Base-by-base conservation (phyloP, 2,329 filamentous ascomycete genomes). In the Didymella sp. region DNA sequence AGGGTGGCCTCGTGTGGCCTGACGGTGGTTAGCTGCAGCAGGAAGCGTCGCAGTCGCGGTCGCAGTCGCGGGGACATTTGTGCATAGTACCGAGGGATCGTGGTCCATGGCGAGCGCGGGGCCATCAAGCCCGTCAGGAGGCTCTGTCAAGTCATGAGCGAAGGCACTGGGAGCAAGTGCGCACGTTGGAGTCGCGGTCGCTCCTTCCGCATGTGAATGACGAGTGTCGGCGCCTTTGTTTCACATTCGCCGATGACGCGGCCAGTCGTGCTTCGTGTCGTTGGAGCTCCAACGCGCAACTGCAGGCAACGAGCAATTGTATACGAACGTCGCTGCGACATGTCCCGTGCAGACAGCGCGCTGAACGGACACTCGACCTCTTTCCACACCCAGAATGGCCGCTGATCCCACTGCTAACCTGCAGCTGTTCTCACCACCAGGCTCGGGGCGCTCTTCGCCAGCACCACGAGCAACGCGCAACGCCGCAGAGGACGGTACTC, bases 371-470 rank as follows among this genome's bases (percentile, higher is more conserved):
- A 60, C 45, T 28, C 45, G 31, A 60, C 43, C 37, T 55, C 50
- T 59, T 60, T 61, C 58, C 50, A 60, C 55, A 64, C 61, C 57
- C 72, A 75, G 62, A 64, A 77, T 77, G 75, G 73, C 74, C 57
- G 72, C 70, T 74, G 75, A 77, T 69, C 57, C 69, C 9, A 49
- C 72, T 66, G 66, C 70, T 60, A 74, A 71, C 52, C 60, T 73
- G 64, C 73, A 73, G 64, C 50, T 73, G 51, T 71, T 73, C 62
- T 95, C 92, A 61, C 92, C 92, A 70, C 87, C 91, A 74, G 93
- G 89, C 83, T 95, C 92, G 75, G 91, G 91, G 62, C 89, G 90
- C 72, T 86, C 87, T 63, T 91, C 90, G 73, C 91, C 89, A 63
- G 87, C 87, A 37, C 84, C 86, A 62, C 87, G 89, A 73, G 88